A percentile compares a stretch with the other conserved stretches of the same genome.
Evolutionary conservation across 176 grass and related monocot species (phyloP).

Genomic region (Bolboschoenus planiculmis): DNA sequence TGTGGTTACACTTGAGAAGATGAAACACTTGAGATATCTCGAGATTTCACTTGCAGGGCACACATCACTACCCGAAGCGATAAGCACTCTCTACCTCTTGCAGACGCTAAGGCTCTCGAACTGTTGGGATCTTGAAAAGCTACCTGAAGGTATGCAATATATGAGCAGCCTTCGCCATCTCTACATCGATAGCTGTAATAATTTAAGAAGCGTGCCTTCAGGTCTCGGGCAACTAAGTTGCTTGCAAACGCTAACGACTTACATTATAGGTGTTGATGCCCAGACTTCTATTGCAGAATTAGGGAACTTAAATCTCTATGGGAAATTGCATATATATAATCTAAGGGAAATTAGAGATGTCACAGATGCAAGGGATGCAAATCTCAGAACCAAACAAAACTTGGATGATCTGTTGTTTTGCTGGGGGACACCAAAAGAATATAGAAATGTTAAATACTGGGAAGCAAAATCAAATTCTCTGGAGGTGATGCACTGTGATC

Average conservation of each 20-base stretch:
- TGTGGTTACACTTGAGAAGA: background rate
- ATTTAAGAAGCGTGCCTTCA: slow-evolving; percentile 16
- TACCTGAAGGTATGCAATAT: slow-evolving; percentile 34
- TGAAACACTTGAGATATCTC: slow-evolving; percentile 25
- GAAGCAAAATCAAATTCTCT: background rate
- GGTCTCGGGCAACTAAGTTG: background rate
- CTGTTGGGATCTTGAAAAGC: background rate
- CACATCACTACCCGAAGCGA: background rate
- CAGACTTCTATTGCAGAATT: slow-evolving; percentile 17
- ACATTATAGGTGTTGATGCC: background rate
- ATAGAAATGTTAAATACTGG: background rate
- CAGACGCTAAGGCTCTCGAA: background rate
- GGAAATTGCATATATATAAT: background rate
- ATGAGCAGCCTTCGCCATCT: slow-evolving; percentile 24
- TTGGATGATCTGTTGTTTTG: background rate
- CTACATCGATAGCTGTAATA: background rate
- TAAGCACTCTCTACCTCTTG: background rate
- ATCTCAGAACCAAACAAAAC: slow-evolving; percentile 8
- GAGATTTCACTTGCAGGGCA: background rate
- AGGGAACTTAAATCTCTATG: slow-evolving; percentile 16
- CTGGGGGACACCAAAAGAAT: background rate
- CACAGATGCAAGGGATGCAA: background rate
- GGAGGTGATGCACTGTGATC: background rate
- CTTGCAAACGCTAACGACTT: slow-evolving; percentile 14
- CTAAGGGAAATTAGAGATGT: background rate